phyloP scores from a whole-genome alignment of 1,139 yeast species.

The Kazachstania sp. region DNA sequence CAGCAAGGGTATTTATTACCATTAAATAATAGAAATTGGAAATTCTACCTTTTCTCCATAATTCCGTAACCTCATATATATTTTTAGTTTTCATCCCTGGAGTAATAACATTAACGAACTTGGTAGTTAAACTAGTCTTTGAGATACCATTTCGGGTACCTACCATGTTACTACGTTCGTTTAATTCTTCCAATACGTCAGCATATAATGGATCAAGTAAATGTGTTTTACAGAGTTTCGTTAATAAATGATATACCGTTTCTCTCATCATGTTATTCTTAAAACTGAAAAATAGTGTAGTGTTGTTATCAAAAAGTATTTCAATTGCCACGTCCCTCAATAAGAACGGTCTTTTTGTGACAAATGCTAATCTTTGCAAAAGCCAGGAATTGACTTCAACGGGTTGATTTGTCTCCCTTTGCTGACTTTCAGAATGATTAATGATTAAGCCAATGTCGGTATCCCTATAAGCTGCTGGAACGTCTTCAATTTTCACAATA shows the following conservation, averaged over 20 bases:
- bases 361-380: constrained; percentile 46
- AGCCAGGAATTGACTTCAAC: constrained; percentile 52
- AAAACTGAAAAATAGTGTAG: constrained; percentile 42
- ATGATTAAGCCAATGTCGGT: constrained; percentile 53
- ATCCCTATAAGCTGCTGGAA: constrained; percentile 52
- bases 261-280: constrained; percentile 45
- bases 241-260: constrained; percentile 41
- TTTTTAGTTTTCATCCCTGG: constrained; percentile 27
- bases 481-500: constrained; percentile 61
- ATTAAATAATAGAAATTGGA: constrained; percentile 75
- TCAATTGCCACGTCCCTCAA: constrained; percentile 74
- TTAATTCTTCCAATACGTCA: constrained; percentile 9
- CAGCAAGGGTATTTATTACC: constrained; percentile 73
- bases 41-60: constrained; percentile 68
- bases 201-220: constrained; percentile 16
- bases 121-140: constrained; percentile 31
- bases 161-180: constrained; percentile 18
- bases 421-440: constrained; percentile 17
- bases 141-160: constrained; percentile 28
- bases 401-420: constrained; percentile 15
- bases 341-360: constrained; percentile 65
- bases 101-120: constrained; percentile 37
- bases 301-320: constrained; percentile 62
- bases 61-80: constrained; percentile 48
- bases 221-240: constrained; percentile 39